phyloP scores from a whole-genome alignment of 2,329 filamentous ascomycete genomes.

The Fusarium sp. region DNA sequence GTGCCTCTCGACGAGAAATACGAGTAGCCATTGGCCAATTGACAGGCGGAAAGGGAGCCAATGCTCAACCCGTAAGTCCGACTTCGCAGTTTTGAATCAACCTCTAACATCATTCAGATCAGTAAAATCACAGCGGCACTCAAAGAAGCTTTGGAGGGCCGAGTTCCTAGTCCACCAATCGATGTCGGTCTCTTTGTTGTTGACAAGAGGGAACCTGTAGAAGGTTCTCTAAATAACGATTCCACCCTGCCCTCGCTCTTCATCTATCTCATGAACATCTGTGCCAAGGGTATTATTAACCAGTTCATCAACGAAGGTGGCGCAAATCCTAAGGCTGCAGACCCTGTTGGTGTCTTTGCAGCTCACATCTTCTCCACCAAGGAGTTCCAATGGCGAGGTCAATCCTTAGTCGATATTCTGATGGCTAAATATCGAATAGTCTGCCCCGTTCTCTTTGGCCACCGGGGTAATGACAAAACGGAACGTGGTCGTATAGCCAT shows the following conservation, averaged over 20 bases:
- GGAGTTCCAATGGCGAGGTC: slow-evolving; percentile 76
- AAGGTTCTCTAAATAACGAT: slow-evolving; percentile 67
- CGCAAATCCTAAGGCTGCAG: slow-evolving; percentile 75
- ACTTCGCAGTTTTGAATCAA: neutral
- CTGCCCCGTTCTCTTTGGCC: slow-evolving; percentile 89
- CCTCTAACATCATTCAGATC: slow-evolving; percentile 51
- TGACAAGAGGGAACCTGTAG: slow-evolving; percentile 61
- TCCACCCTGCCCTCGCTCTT: slow-evolving; percentile 74
- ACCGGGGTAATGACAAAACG: slow-evolving; percentile 82
- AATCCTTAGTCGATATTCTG: slow-evolving; percentile 84
- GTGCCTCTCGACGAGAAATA: slow-evolving; percentile 80
- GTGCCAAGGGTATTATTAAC: slow-evolving; percentile 79
- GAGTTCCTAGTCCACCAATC: slow-evolving; percentile 66
- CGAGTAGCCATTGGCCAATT: slow-evolving; percentile 82
- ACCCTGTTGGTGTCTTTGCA: slow-evolving; percentile 84
- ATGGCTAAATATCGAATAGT: slow-evolving; percentile 86
- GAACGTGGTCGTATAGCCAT: slow-evolving; percentile 76
- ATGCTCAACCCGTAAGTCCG: slow-evolving; percentile 60
- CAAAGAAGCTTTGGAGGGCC: slow-evolving; percentile 66
- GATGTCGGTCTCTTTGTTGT: slow-evolving; percentile 70
- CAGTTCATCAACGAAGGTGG: slow-evolving; percentile 79
- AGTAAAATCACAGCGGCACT: slow-evolving; percentile 61
- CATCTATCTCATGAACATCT: slow-evolving; percentile 83
- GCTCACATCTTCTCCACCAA: slow-evolving; percentile 81
- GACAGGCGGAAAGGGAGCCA: slow-evolving; percentile 75